Evolutionary conservation across 2,329 filamentous ascomycete genomes (phyloP), one percentile per base, ranked within the genome.

Genomic region (Verruconis gallopava): DNA sequence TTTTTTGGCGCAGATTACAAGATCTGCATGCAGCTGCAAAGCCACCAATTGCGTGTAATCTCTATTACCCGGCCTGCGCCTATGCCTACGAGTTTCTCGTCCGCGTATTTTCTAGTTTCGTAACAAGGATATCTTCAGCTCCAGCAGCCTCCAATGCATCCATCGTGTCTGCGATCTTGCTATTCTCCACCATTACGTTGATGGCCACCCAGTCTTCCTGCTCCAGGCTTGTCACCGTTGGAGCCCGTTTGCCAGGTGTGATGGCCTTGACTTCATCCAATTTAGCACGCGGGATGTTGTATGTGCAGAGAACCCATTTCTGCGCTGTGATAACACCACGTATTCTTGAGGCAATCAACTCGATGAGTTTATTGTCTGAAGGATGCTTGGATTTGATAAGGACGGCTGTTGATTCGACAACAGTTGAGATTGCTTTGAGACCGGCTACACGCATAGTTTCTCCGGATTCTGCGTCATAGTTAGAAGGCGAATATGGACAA

Each of bases 381-480:
- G 88, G 80, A 44, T 78, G 74, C 58, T 80, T 85, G 33, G 86
- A 94, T 67, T 89, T 89, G 69, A 98, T 88, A 45, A 98, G 73
- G 37, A 95, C 81, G 21, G 91, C 88, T 14, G 81, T 84, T 43
- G 82, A 88, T 44, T 85, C 79, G 40, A 95, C 73, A 19, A 98
- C 86, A 2, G 91, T 98, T 53, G 91, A 86, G 53, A 96, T 95
- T 44, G 89, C 81, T 65, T 86, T 88, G 39, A 98, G 73, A 18
- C 91, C 91, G 34, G 89, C 89, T 15, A 89, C 91, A 55, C 84
- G 82, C 91, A 98, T 98, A 0, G 91, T 98, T 64, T 96, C 89
- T 44, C 91, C 91, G 15, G 91, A 96, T 69, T 98, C 89, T 91
- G 51, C 15, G 6, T n/a, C n/a, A 12, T 3, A 34, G 4, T 39